Evolutionary conservation across 1,284 basidiomycete species (phyloP), one percentile per base, ranked within the genome.

Genomic region (Pyrrhoderma lamaoense): DNA sequence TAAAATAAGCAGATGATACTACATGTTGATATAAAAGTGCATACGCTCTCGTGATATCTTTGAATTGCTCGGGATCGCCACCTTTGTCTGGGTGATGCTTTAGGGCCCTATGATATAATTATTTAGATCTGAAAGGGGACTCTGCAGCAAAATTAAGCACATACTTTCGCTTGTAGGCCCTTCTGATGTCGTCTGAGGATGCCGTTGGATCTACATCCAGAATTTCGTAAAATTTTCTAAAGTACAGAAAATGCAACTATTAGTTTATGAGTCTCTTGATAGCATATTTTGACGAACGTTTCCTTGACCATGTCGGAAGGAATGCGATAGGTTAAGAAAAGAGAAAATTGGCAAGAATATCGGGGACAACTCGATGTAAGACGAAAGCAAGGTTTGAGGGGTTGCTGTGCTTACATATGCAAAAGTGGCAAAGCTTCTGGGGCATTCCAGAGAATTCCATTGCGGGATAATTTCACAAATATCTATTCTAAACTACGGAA

Each of bases 11-110:
- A 48, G 47, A 51, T 43, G 52, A 53, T 31, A 34, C 54, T 58
- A 8, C 47, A 45, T 22, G 11, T 22, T 22, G 38, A 47, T 23
- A n/a, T 19, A 45, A 39, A 14, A 49, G 8, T 16, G 14, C 84
- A 60, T 73, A 93, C 88, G 93, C 94, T 73, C 95, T 89, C 13
- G 94, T 95, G 54, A 98, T 86, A 66, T 96, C 92, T 68, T 99
- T 98, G 87, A 99, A 99, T 56, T 89, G 70, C 69, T 99, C 96
- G 45, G 92, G 92, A 66, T 97, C 93, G 57, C 93, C 93, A 55
- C 93, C 92, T 74, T 97, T 97, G 78, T 98, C 95, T 37, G 94
- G 95, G 69, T 97, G 95, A 57, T 89, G 69, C 58, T 84, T 80
- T 54, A 96, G 70, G n/a, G 92, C 91, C 67, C 91, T 93, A 58